Evolutionary conservation across 2,329 filamentous ascomycete genomes (phyloP).

Genomic region (Phaeosphaeriaceae sp.): DNA sequence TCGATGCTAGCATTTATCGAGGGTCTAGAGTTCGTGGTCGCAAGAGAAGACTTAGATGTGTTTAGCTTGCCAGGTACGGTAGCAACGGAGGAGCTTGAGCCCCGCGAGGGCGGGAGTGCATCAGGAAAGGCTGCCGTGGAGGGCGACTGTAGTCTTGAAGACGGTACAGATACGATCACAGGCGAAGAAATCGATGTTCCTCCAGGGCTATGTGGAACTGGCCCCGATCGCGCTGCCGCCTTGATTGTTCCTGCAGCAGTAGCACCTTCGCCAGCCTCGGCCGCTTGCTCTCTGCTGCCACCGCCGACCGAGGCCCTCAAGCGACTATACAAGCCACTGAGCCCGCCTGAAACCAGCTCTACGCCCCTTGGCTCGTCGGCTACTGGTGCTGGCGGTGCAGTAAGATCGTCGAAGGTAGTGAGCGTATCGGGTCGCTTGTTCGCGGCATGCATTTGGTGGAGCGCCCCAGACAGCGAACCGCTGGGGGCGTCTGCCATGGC

Average conservation of each 20-base stretch:
- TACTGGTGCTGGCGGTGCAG: slow-evolving; percentile 68
- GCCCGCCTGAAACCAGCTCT: slow-evolving; percentile 81
- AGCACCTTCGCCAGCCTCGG: slow-evolving; percentile 31
- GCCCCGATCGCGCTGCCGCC: slow-evolving; percentile 18
- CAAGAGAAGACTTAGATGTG: slow-evolving; percentile 37
- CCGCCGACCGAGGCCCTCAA: slow-evolving; percentile 83
- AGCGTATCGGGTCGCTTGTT: slow-evolving; percentile 85
- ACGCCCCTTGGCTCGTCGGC: slow-evolving; percentile 72
- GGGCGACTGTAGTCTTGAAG: slow-evolving; percentile 49
- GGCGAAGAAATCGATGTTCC: slow-evolving; percentile 45
- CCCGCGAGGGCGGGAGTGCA: slow-evolving; percentile 40
- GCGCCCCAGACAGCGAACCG: slow-evolving; percentile 40
- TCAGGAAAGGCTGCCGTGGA: slow-evolving; percentile 47
- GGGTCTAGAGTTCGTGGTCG: slow-evolving; percentile 38
- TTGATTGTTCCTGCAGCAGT: slow-evolving; percentile 27
- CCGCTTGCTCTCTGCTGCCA: slow-evolving; percentile 59
- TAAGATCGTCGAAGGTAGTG: slow-evolving; percentile 94
- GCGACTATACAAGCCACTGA: slow-evolving; percentile 88
- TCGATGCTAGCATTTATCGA: slow-evolving; percentile 34
- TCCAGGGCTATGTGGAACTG: slow-evolving; percentile 26
- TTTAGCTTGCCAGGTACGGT: slow-evolving; percentile 39
- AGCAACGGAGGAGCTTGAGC: slow-evolving; percentile 40
- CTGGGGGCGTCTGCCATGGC: slow-evolving; percentile 38
- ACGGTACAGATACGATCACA: slow-evolving; percentile 42
- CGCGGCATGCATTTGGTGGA: slow-evolving; percentile 87